Percentiles rank a stretch among this genome's conserved stretches.
Evolutionary conservation across 2,329 filamentous ascomycete genomes (phyloP).

Genomic region (Aspergillus melleus): DNA sequence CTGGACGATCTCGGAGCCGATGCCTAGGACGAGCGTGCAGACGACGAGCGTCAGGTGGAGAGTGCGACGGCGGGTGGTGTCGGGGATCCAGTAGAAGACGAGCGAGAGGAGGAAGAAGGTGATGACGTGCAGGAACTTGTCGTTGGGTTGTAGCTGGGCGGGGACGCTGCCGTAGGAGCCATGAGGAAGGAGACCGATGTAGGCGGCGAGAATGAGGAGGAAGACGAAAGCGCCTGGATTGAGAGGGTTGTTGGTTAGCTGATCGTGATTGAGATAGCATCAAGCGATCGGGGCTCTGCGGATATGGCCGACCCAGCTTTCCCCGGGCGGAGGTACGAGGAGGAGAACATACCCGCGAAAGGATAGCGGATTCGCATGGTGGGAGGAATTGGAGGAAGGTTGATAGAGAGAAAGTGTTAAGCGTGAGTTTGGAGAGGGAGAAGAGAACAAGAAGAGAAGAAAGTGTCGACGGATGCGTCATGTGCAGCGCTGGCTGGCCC

Average conservation of each 20-base stretch:
- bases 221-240: slow-evolving; percentile 61
- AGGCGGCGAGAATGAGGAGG: slow-evolving; percentile 73
- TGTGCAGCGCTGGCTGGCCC: slow-evolving; percentile 12
- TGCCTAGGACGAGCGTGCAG: slow-evolving; percentile 64
- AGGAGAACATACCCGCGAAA: slow-evolving; percentile 72
- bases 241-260: slow-evolving; percentile 15
- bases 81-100: slow-evolving; percentile 94
- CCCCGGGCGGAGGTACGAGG: neutral
- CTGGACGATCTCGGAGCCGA: slow-evolving; percentile 60
- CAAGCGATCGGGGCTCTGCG: neutral
- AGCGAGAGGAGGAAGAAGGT: slow-evolving; percentile 87
- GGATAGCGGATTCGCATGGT: slow-evolving; percentile 82
- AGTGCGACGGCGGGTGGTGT: slow-evolving; percentile 81
- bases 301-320: neutral
- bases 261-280: neutral
- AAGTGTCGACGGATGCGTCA: slow-evolving; percentile 25
- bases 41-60: slow-evolving; percentile 79
- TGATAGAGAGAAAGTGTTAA: neutral
- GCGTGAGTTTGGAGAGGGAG: neutral
- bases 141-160: slow-evolving; percentile 65
- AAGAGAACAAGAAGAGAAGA: neutral
- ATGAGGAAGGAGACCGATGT: slow-evolving; percentile 70
- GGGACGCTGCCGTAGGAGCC: slow-evolving; percentile 38
- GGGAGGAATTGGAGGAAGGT: neutral
- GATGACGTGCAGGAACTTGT: slow-evolving; percentile 83